Evolutionary conservation across 2,329 filamentous ascomycete species (phyloP), one percentile per base, ranked within the genome.

Genomic region (Colletotrichum eremochloae): DNA sequence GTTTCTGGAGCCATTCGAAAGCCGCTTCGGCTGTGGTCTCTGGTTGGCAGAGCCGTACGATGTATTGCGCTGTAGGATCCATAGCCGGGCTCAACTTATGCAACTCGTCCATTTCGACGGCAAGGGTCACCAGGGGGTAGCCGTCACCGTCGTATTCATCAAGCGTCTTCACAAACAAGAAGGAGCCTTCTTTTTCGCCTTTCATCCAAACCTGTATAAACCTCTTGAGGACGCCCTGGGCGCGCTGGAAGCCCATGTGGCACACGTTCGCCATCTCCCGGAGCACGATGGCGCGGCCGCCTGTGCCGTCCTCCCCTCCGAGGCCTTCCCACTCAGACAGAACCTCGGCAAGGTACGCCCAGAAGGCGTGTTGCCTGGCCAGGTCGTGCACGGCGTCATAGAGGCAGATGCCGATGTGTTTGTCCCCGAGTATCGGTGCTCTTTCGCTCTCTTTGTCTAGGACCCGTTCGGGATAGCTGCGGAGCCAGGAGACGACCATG

Each of bases 1-100:
- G 48, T 5, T 5, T 3, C 24, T 14, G 1, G 12, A 29, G 12
- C 48, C 12, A 29, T 1, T 52, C 24, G n/a, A n/a, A 29, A 7
- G 48, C 48, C 0, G 11, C 24, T 2, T 29, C 48, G 20, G 24
- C 48, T 24, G 48, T 52, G 24, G 24, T 29, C 14, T 29, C 48
- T 4, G 48, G 48, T 2, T 15, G 48, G 48, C n/a, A 52, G 24
- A 52, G 24, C 24, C 24, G n/a, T 5, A 52, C 3, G 4, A 52
- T 7, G 0, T 7, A 5, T 24, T 1, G 12, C 4, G 15, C 0
- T 2, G 0, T 2, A 3, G 48, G 12, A 2, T 52, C 3, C 12
- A 52, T 7, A 2, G 12, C 11, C 48, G 48, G n/a, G 24, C 15
- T 8, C 2, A 29, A 5, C 1, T 29, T 12, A 1, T 29, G 4